phyloP scores from a whole-genome alignment of 1,139 yeast species.

The Yamadazyma oceani region DNA sequence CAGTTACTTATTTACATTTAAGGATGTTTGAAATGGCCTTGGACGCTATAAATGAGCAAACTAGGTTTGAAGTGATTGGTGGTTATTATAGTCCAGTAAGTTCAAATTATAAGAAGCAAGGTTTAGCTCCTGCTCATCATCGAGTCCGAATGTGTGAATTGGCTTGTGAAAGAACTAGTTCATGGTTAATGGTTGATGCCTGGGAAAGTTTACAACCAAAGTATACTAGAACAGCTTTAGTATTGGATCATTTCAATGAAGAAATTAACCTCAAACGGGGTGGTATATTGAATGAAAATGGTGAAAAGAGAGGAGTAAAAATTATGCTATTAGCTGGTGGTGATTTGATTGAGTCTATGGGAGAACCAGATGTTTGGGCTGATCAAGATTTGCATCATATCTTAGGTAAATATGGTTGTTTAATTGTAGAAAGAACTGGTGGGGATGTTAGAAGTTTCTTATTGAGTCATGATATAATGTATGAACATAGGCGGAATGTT shows the following conservation, averaged over 20 bases:
- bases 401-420: conserved; percentile 91
- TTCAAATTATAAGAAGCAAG: conserved; percentile 90
- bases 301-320: conserved; percentile 82
- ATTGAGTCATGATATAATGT: conserved; percentile 93
- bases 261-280: conserved; percentile 89
- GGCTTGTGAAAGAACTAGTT: conserved; percentile 94
- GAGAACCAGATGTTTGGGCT: conserved; percentile 99
- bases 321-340: conserved; percentile 98
- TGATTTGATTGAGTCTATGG: conserved; percentile 96
- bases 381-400: conserved; percentile 94
- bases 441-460: conserved; percentile 91
- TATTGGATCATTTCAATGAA: conserved; percentile 92
- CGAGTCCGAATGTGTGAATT: conserved; percentile 97
- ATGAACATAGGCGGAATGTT: conserved; percentile 91
- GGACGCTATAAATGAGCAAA: conserved; percentile 90
- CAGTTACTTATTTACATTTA: conserved; percentile 88
- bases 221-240: conserved; percentile 93
- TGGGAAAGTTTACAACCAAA: conserved; percentile 95
- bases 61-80: conserved; percentile 91
- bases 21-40: conserved; percentile 99
- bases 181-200: conserved; percentile 99
- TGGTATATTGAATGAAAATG: conserved; percentile 75
- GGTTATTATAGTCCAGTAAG: conserved; percentile 98
- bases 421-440: conserved; percentile 96
- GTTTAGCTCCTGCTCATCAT: conserved; percentile 83